phyloP scores from a whole-genome alignment of 768 basidiomycete genomes.

The Lactarius sp. region DNA sequence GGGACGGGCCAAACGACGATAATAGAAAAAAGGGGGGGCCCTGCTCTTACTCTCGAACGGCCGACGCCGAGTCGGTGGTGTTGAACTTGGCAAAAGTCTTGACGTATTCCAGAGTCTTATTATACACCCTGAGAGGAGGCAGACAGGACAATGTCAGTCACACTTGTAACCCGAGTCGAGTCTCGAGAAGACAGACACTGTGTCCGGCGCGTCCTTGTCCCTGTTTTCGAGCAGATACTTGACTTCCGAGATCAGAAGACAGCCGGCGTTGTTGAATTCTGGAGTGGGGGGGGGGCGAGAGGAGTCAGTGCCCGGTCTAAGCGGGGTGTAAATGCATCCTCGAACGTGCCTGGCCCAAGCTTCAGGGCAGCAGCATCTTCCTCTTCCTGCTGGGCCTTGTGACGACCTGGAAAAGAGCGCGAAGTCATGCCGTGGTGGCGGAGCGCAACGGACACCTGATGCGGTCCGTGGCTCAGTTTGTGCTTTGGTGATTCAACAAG shows the following conservation, averaged over 20 bases:
- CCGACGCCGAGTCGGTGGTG: conserved; percentile 75
- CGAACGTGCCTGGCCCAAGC: conserved; percentile 59
- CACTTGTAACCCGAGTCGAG: too few species aligned
- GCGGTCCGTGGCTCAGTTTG: background rate
- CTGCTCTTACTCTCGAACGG: conserved; percentile 51
- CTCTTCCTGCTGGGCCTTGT: conserved; percentile 63
- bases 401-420: conserved; percentile 49
- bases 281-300: background rate
- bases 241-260: conserved; percentile 87
- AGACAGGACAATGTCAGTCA: background rate
- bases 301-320: conserved; percentile 2
- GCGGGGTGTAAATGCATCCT: background rate
- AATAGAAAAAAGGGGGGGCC: too few species aligned
- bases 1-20: too few species aligned
- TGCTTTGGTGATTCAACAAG: background rate
- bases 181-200: conserved; percentile 50
- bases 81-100: conserved; percentile 89
- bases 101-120: conserved; percentile 89
- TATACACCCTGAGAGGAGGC: conserved; percentile 62
- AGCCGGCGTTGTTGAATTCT: conserved; percentile 93
- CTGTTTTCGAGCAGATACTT: conserved; percentile 85
- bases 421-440: conserved; percentile 43
- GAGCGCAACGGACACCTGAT: background rate
- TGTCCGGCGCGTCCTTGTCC: conserved; percentile 84
- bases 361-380: conserved; percentile 84